phyloP scores from a whole-genome alignment of 75 land plant genomes.

The Larix kaempferi region DNA sequence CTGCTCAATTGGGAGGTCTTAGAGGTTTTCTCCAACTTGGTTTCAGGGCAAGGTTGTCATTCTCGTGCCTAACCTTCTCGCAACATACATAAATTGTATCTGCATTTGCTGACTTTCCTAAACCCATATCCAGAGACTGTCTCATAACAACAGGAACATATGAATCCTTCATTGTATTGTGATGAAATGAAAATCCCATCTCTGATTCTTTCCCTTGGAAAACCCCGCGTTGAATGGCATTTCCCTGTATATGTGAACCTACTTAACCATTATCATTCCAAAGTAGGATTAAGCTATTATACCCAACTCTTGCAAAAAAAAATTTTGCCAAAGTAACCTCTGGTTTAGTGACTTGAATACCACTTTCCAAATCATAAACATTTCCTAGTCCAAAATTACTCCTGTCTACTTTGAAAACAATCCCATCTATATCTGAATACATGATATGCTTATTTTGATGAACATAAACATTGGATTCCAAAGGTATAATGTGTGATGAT shows the following conservation, averaged over 20 bases:
- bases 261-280: not conserved
- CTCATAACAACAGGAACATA: not conserved
- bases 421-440: not conserved
- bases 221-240: not conserved
- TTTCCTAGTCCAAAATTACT: not conserved
- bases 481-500: not conserved
- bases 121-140: not conserved
- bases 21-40: slow-evolving; percentile 6
- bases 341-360: not conserved
- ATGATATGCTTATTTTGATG: not conserved
- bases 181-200: not conserved
- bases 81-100: not conserved
- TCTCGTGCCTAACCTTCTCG: not conserved
- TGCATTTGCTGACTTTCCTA: not conserved
- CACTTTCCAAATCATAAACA: not conserved
- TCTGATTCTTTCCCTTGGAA: not conserved
- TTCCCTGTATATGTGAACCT: not conserved
- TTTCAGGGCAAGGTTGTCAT: not conserved
- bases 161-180: not conserved
- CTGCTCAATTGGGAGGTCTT: not conserved
- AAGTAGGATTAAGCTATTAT: not conserved
- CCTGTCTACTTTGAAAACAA: not conserved
- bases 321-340: not conserved
- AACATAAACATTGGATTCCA: not conserved
- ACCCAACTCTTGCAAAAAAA: not conserved